These are phyloP conservation scores for Nemania bipapillata DNA, from an alignment of 2,329 filamentous ascomycete genomes.

Conservation along the genomic window DNA sequence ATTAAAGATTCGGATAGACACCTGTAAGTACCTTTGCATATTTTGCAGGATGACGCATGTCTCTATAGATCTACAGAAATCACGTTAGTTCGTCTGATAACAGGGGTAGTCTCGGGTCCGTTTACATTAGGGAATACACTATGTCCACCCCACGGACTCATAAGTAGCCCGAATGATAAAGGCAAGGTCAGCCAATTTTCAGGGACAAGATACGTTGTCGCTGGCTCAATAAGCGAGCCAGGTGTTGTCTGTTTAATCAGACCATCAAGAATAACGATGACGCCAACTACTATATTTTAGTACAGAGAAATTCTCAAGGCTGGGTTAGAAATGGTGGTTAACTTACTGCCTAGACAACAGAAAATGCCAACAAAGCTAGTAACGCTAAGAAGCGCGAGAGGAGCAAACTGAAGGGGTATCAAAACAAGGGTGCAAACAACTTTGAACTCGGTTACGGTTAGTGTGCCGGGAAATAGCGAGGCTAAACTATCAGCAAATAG, in stretches of 20 bases:
- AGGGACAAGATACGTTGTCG: conserved; percentile 82
- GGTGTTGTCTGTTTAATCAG: conserved; percentile 80
- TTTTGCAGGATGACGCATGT: conserved; percentile 80
- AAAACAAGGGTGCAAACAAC: conserved; percentile 81
- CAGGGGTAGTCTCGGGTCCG: not conserved
- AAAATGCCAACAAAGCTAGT: conserved; percentile 94
- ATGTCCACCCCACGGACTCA: conserved; percentile 76
- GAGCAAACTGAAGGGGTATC: conserved; percentile 84
- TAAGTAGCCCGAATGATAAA: conserved; percentile 87
- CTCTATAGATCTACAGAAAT: conserved; percentile 64
- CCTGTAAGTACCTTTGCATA: conserved; percentile 60
- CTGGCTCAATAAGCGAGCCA: conserved; percentile 84
- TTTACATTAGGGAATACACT: conserved; percentile 80
- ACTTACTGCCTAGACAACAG: conserved; percentile 86
- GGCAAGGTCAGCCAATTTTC: conserved; percentile 87
- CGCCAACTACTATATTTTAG: conserved; percentile 69
- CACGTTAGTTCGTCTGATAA: conserved; percentile 29
- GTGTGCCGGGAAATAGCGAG: conserved; percentile 76
- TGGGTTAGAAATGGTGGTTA: conserved; percentile 1
- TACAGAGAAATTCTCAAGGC: conserved; percentile 17
- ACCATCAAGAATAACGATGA: conserved; percentile 86
- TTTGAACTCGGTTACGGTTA: conserved; percentile 80
- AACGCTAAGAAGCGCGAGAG: conserved; percentile 84
- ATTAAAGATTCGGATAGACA: not conserved
- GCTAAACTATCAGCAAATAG: conserved; percentile 86